Base-by-base conservation (phyloP, 257 asterid species). In the Gentiana straminea region DNA sequence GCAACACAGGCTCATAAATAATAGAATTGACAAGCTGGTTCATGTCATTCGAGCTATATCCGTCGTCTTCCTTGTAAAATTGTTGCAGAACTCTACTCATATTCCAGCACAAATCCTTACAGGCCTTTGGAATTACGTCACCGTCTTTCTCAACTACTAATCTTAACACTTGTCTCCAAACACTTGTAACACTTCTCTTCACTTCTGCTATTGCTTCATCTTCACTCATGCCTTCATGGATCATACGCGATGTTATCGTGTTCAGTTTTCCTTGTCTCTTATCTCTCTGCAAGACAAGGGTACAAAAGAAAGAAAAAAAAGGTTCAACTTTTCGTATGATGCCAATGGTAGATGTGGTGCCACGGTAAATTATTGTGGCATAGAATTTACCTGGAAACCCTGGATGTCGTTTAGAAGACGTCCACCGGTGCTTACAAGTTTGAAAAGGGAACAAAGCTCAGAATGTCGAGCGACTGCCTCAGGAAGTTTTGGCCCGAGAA, bases 71-170 rank as follows among this genome's bases (percentile, higher is more conserved):
- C 35, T 35, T 41, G 67, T 87, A 87, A 57, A 87, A 79, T 10
- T 69, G 74, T 39, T 75, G 73, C 66, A 78, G 48, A 58, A 82
- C 90, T 3, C 72, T 68, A 77, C 78, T 58, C 95, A 84, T 88
- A 51, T 83, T 81, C 95, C 95, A 83, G 55, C 84, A 85, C 48
- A 92, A 50, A 68, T 85, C 81, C 79, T 73, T 92, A 84, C 95
- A 92, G 35, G 77, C 64, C 64, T 70, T 79, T 51, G 97, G 95
- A 41, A 88, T 50, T n/a, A 74, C 75, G 46, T 84, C 72, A 1
- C 62, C 68, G 59, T 84, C 64, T 15, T 67, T 60, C 54, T 41
- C 9, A 41, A 41, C 46, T 41, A 41, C 46, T 41, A 41, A 41
- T 10, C 8, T 41, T 41, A 3, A 10, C 9, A 41, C 9, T 41